These are phyloP conservation scores for Colletotrichum sp. DNA, from an alignment of 2,329 filamentous ascomycete genomes.

Conservation along the genomic window DNA sequence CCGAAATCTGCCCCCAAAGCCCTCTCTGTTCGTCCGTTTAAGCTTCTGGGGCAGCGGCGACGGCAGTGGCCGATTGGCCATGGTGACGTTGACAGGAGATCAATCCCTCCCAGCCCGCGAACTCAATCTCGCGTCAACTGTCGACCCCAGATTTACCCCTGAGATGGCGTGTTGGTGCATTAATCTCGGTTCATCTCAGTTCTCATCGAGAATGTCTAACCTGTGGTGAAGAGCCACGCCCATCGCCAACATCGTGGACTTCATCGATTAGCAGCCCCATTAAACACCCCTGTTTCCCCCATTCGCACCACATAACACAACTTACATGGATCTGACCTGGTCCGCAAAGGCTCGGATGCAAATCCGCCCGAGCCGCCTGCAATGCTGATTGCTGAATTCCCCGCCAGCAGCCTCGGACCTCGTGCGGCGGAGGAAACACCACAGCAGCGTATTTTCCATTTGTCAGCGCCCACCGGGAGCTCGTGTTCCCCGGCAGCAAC, in stretches of 20 bases:
- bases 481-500: neutral
- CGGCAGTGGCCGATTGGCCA: neutral
- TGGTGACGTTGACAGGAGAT: neutral
- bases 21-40: neutral
- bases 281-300: neutral
- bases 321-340: neutral
- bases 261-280: neutral
- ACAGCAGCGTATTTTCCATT: neutral
- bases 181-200: neutral
- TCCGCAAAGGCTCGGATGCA: neutral
- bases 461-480: conserved; percentile 3
- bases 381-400: neutral
- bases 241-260: neutral
- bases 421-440: neutral
- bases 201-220: neutral
- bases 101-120: neutral
- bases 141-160: neutral
- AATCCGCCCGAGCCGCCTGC: neutral
- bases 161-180: neutral
- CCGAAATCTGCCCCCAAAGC: neutral
- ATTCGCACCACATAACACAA: neutral
- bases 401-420: neutral
- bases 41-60: neutral
- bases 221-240: neutral
- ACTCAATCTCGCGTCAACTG: neutral